Percentiles rank a stretch among this genome's conserved stretches.
Conservation (phyloP, 164 flowering plant species). For the Euptelea pleiosperma region DNA sequence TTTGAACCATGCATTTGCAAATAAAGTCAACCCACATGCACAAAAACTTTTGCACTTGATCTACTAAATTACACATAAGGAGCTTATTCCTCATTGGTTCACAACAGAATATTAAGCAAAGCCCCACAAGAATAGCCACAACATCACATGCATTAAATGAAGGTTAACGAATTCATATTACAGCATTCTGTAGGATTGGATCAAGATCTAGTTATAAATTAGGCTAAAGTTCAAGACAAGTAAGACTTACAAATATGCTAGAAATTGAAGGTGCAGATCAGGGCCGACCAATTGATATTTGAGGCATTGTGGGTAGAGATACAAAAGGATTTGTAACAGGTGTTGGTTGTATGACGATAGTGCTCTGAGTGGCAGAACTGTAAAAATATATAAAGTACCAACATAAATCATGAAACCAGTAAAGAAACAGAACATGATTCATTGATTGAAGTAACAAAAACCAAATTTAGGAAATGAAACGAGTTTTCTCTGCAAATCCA, state of each 20-base stretch:
- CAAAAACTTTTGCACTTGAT: neutral
- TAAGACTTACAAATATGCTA: conserved; percentile 63
- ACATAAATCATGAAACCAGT: conserved; percentile 2
- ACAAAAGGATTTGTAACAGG: conserved; percentile 72
- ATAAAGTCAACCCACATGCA: neutral
- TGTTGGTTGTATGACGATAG: conserved; percentile 41
- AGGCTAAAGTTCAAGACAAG: neutral
- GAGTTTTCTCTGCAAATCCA: too few relatives aligned
- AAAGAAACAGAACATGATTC: neutral
- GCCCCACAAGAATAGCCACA: too few relatives aligned
- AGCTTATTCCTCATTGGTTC: neutral
- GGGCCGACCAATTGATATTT: conserved; percentile 66
- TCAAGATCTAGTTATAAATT: conserved; percentile 1
- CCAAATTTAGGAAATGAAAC: too few relatives aligned
- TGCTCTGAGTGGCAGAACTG: conserved; percentile 53
- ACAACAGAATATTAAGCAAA: too few relatives aligned
- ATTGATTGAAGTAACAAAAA: too few relatives aligned
- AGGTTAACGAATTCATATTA: too few relatives aligned
- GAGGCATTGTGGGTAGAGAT: conserved; percentile 84
- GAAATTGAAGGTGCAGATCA: conserved; percentile 74
- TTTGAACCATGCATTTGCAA: too few relatives aligned
- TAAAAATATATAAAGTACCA: conserved; percentile 2
- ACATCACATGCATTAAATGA: too few relatives aligned
- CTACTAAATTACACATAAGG: too few relatives aligned
- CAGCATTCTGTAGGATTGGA: too few relatives aligned